Base-by-base conservation (phyloP, 805 yeast species). In the Debaryomyces prosopidis region DNA sequence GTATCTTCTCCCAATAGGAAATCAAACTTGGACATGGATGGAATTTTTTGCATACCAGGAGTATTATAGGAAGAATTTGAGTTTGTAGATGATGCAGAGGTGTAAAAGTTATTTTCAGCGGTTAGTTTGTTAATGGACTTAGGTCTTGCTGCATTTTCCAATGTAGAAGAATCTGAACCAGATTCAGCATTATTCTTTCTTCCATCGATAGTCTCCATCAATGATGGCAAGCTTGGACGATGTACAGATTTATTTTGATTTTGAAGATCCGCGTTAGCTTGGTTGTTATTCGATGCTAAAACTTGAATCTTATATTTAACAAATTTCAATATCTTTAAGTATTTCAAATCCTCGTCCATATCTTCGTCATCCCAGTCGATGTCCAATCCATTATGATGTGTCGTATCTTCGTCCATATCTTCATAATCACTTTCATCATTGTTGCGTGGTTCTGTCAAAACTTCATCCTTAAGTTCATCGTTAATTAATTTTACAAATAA, bases 331-430 rank as follows among this genome's bases (percentile, higher is more conserved):
- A 69, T 66, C 42, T 70, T 71, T 46, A 72, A 57, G 45, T 68
- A 72, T 48, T 73, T 73, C 57, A 71, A 64, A 50, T 72, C 77
- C 51, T 73, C 77, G 49, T 71, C 76, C 75, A 72, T 62, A 17
- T 69, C 71, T 49, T 72, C 77, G 46, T 73, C 76, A 47, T 73
- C 77, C 77, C 77, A 72, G 52, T 72, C 77, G 5, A 71, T 70
- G n/a, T 59, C 68, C 15, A 50, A 51, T 16, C 53, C 49, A 30
- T 49, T 23, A n/a, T 41, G 46, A 10, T 44, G 35, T 15, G 53
- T 58, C n/a, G 50, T 49, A 12, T 59, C 60, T 30, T 30, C 33
- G 6, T 30, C 33, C 11, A 43, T 52, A 12, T 55, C 58, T 14
- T 57, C 60, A 8, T 60, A 67, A 28, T 59, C 61, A 5, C 65